These are phyloP conservation scores for Solanum dulcamara DNA, from an alignment of 257 asterid species.

Conservation along the genomic window DNA sequence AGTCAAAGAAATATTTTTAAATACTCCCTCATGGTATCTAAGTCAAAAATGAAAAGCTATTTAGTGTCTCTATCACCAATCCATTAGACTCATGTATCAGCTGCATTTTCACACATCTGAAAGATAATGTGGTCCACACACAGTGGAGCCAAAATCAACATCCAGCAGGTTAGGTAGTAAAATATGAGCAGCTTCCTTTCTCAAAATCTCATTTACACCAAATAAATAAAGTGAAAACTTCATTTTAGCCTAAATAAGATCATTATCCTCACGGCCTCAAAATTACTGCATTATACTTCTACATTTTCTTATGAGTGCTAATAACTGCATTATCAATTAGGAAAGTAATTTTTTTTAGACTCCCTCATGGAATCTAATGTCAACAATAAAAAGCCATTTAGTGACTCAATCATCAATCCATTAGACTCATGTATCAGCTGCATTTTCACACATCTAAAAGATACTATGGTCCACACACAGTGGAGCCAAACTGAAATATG, in stretches of 20 bases:
- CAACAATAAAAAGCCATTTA: background rate
- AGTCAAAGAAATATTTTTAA: background rate
- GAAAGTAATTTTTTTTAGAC: background rate
- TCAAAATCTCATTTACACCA: background rate
- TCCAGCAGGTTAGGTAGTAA: background rate
- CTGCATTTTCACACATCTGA: background rate
- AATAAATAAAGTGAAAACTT: background rate
- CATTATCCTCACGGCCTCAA: background rate
- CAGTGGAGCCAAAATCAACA: background rate
- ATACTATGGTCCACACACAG: background rate
- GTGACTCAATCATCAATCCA: background rate
- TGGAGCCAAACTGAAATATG: background rate
- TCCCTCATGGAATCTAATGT: background rate
- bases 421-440: background rate
- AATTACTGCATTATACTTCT: background rate
- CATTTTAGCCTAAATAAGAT: background rate
- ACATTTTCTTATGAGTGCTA: background rate
- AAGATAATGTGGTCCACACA: background rate
- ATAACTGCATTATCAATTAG: background rate
- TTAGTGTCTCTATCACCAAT: background rate
- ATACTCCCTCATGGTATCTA: background rate
- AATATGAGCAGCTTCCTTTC: background rate
- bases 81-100: background rate
- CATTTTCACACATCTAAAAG: background rate
- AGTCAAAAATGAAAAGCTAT: background rate